Base-by-base conservation (phyloP, 345 rosid genomes). In the Salix suchowensis region DNA sequence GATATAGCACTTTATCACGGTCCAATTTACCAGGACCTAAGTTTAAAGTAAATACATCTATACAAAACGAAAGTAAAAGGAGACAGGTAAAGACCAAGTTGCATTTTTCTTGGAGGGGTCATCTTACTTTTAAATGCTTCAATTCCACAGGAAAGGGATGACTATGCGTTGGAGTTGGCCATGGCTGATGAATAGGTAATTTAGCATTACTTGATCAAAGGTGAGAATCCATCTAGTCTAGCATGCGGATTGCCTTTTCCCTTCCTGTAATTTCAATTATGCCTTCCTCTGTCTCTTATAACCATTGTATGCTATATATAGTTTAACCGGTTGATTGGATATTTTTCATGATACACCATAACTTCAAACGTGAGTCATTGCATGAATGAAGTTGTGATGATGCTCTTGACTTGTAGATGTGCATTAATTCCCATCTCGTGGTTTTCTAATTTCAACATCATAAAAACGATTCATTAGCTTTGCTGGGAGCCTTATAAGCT, bases 161-260 rank as follows among this genome's bases (percentile, higher is more conserved):
- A 95, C 79, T 95, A 92, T 72, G 98, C 98, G 16, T 82, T 95
- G 74, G 98, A 95, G 88, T 83, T 95, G 67, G 97, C 98, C 68
- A 83, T 89, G 93, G 97, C 79, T 71, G 98, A 94, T 77, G 98
- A 94, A 79, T 94, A 82, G 82, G 37, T 39, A n/a, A 40, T 30
- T 52, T 73, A 24, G 2, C 1, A 9, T 36, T 23, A 13, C 32
- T 62, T 40, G 14, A 46, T 71, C 67, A 73, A 79, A 52, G 55
- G 65, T 39, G 75, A 77, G 62, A 74, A 26, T 67, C 61, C 9
- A 34, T 70, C 61, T 67, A 76, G 78, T 14, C 60, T 68, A 54
- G 78, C 74, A 62, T 72, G 65, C n/a, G 21, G 55, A 66, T 73
- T 58, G 37, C 58, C 40, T 78, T 54, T 36, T 62, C 6, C 74